These are phyloP conservation scores for Ceratocystis cacaofunesta DNA, from an alignment of 2,329 filamentous ascomycete genomes.

Conservation along the genomic window DNA sequence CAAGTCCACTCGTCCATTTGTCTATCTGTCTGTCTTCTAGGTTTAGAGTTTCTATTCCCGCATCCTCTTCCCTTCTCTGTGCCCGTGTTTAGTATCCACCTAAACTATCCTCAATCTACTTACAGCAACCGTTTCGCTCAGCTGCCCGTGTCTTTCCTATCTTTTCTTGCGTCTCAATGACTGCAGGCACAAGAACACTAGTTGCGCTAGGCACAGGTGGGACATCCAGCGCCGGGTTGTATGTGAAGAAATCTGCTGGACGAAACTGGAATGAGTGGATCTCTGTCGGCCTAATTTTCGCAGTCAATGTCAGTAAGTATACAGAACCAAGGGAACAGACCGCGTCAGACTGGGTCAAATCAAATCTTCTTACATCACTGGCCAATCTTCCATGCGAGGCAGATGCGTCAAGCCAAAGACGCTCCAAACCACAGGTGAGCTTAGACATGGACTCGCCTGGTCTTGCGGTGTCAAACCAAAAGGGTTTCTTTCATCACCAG, in stretches of 20 bases:
- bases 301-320: background rate
- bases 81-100: background rate
- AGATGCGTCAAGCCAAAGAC: slow-evolving; percentile 36
- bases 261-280: slow-evolving; percentile 33
- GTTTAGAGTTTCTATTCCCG: background rate
- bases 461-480: slow-evolving; percentile 9
- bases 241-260: slow-evolving; percentile 33
- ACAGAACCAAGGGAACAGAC: slow-evolving; percentile 14
- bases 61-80: background rate
- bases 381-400: slow-evolving; percentile 35
- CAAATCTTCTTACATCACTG: slow-evolving; percentile 33
- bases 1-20: background rate
- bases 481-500: background rate
- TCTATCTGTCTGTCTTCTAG: background rate
- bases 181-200: slow-evolving; percentile 25
- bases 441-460: slow-evolving; percentile 18
- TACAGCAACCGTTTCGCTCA: background rate
- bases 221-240: slow-evolving; percentile 33
- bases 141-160: background rate
- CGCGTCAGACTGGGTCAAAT: background rate
- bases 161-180: slow-evolving; percentile 17
- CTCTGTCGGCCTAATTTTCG: slow-evolving; percentile 30
- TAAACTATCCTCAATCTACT: background rate
- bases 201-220: slow-evolving; percentile 26
- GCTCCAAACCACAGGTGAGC: slow-evolving; percentile 31